These are phyloP conservation scores for Phytophthora pseudosyringae DNA, from an alignment of 352 stramenopile species.

Conservation along the genomic window DNA sequence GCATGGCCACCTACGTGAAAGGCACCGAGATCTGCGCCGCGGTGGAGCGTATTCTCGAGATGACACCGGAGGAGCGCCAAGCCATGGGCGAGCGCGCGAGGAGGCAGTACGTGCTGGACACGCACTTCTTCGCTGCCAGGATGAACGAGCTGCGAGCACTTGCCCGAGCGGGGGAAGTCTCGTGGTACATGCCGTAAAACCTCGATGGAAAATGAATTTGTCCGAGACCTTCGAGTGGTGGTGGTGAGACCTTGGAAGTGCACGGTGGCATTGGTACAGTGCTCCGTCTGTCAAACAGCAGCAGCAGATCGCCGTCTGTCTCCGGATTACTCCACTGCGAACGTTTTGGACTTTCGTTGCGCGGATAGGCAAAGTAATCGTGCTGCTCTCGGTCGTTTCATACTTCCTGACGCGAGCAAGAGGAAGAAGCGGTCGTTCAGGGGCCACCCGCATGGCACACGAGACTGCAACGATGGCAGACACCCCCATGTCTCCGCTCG, in stretches of 20 bases:
- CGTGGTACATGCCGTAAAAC: constrained; percentile 20
- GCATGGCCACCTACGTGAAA: constrained; percentile 53
- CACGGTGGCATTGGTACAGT: too few relatives aligned
- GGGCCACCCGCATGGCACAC: constrained; percentile 6
- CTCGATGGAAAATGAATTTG: constrained; percentile 11
- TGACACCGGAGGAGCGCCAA: constrained; percentile 43
- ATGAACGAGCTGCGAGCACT: constrained; percentile 34
- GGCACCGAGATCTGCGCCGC: constrained; percentile 50
- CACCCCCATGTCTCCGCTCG: constrained; percentile 27
- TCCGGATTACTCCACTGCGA: constrained; percentile 21
- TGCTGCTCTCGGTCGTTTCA: neutral
- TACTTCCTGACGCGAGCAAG: neutral
- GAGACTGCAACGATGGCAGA: constrained; percentile 5
- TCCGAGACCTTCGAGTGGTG: neutral
- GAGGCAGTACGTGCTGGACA: constrained; percentile 40
- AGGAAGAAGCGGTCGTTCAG: constrained; percentile 2
- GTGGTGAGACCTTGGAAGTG: constrained; percentile 1
- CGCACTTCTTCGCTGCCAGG: constrained; percentile 28
- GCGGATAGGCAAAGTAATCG: constrained; percentile 20
- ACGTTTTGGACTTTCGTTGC: constrained; percentile 8
- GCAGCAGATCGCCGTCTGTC: constrained; percentile 12
- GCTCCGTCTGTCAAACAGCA: constrained; percentile 8
- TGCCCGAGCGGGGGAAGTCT: constrained; percentile 8
- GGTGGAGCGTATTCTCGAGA: constrained; percentile 44
- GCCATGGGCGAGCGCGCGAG: constrained; percentile 33